Evolutionary conservation across 2,329 filamentous ascomycete genomes (phyloP), one percentile per base, ranked within the genome.

Genomic region (Aspergillus brunneoviolaceus): DNA sequence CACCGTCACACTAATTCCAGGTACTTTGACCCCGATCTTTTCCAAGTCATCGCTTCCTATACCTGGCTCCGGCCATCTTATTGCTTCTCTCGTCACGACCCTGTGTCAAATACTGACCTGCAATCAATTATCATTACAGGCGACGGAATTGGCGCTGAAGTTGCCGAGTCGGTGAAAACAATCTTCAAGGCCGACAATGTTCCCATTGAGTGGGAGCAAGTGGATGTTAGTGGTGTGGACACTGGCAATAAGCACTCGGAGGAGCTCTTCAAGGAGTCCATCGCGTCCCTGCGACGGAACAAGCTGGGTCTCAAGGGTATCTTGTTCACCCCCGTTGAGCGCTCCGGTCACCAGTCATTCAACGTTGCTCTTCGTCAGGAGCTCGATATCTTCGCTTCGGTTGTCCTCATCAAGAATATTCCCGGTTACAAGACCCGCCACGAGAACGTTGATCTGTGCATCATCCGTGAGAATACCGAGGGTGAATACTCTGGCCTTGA

Each of bases 101-200:
- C 54, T 55, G 56, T 39, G n/a, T 14, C 5, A 25, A 3, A 61
- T n/a, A 54, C 64, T 68, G 60, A 68, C 62, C n/a, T 19, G 19
- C 29, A 58, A 25, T 31, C 33, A 49, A 25, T 47, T 35, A 23
- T 23, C 31, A 12, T 6, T 55, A 39, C 67, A 88, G 86, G 87
- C 82, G 95, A 99, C 74, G 95, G 95, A 84, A 96, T 99, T 77
- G 95, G 95, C 79, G 91, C 92, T 79, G 95, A 99, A 83, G 93
- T 98, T 64, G 92, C 94, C 72, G 93, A 98, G 82, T 95, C 92
- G 65, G 94, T 99, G 79, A 96, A 97, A 89, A 96, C 94, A 70
- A 90, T 99, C 80, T 98, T 98, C 89, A 98, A 97, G 87, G 93
- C 94, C 77, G 94, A 98, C 84, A 98, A 96, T 77, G 94, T 97